Conservation (phyloP, 441 rosid genomes). For the Cnidoscolus chayamansa region DNA sequence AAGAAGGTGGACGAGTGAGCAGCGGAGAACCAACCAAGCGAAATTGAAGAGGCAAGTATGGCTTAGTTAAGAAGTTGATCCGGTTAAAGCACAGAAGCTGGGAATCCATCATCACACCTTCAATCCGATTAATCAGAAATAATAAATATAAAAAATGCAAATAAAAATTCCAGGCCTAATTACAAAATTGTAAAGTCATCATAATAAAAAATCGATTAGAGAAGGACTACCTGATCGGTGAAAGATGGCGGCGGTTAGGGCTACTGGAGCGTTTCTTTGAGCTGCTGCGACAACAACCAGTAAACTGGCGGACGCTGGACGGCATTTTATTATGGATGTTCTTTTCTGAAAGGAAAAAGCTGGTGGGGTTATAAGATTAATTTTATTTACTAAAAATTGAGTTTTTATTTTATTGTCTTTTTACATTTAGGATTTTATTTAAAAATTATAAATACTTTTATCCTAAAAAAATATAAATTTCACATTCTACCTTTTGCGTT, state of each 20-base stretch:
- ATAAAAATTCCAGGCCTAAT: background rate
- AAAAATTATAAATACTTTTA: too few species aligned
- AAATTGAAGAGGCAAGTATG: conserved; percentile 20
- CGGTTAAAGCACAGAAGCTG: conserved; percentile 39
- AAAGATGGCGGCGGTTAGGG: background rate
- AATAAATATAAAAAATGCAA: background rate
- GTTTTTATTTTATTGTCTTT: too few species aligned
- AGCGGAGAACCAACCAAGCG: conserved; percentile 6
- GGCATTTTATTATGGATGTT: too few species aligned
- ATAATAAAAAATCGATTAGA: background rate
- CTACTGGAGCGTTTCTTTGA: background rate
- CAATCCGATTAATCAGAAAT: conserved; percentile 26
- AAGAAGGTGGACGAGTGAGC: conserved; percentile 2
- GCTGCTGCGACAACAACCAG: background rate
- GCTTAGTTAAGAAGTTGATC: conserved; percentile 24
- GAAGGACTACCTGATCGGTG: background rate
- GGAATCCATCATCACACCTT: conserved; percentile 41
- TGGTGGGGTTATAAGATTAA: too few species aligned
- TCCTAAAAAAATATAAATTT: too few species aligned
- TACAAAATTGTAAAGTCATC: background rate
- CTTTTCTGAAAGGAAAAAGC: too few species aligned
- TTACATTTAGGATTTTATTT: too few species aligned
- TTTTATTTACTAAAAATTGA: too few species aligned
- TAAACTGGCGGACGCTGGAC: background rate
- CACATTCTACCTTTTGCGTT: too few species aligned